These are phyloP conservation scores for Casuarina cunninghamiana DNA, from an alignment of 306 rosid genomes.

Conservation along the genomic window DNA sequence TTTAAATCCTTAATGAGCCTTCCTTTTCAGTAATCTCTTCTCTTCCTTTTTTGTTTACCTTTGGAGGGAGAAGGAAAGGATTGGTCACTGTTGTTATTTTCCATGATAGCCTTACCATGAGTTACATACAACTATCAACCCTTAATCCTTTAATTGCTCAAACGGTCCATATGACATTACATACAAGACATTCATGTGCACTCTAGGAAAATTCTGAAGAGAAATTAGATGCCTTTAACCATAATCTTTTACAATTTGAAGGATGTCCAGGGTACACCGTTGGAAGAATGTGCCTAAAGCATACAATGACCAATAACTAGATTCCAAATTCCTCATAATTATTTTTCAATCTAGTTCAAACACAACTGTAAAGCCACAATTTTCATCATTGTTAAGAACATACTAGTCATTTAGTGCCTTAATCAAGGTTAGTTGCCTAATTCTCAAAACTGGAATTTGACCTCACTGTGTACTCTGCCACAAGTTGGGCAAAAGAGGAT, in stretches of 20 bases:
- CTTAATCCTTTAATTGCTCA: background rate
- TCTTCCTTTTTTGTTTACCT: too few species aligned
- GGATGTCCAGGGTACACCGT: too few species aligned
- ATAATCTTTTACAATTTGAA: too few species aligned
- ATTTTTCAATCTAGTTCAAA: background rate
- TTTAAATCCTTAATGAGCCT: too few species aligned
- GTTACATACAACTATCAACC: background rate
- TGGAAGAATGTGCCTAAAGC: background rate
- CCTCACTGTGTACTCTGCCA: conserved; percentile 74
- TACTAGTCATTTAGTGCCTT: background rate
- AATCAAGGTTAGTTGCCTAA: background rate
- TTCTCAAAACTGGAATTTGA: conserved; percentile 43
- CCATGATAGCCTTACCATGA: too few species aligned
- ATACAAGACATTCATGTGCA: background rate
- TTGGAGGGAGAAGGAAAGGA: too few species aligned
- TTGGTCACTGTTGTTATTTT: too few species aligned
- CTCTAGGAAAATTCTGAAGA: background rate
- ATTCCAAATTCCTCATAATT: background rate
- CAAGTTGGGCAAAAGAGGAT: conserved; percentile 76
- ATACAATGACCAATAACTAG: background rate
- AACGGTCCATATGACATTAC: background rate
- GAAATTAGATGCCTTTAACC: background rate
- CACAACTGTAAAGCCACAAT: background rate
- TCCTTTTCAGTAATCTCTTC: too few species aligned
- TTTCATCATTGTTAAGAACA: conserved; percentile 29